Evolutionary conservation across 2,329 filamentous ascomycete species (phyloP), one percentile per base, ranked within the genome.

Genomic region (Pseudogymnoascus sp.): DNA sequence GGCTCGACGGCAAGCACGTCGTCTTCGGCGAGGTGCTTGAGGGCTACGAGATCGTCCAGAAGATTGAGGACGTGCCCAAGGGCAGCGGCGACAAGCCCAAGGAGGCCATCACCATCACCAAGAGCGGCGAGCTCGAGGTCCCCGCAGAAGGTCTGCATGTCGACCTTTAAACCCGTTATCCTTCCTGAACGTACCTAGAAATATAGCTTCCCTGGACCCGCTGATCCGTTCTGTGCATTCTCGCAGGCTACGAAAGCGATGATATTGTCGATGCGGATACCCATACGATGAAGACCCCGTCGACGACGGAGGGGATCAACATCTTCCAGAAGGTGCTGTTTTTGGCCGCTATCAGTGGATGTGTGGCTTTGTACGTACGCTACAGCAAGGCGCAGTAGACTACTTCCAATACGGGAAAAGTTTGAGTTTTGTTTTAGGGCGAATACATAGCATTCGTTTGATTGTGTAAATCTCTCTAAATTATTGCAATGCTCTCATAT

Each of bases 141-240:
- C 88, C 90, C 75, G 81, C 85, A 81, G 91, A 94, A 94, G 91
- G 91, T 94, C 93, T 91, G 81, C 89, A 92, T 79, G 84, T 87
- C 79, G 90, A 94, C 80, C 89, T 94, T 78, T 94, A 88, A 84
- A 80, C 78, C 74, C 70, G 69, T 65, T 66, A 67, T 64, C 65
- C 66, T 66, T 62, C 61, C 62, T 61, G 58, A 63, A 64, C 64
- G 61, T 52, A 38, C 22, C 25, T 42, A 60, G 35, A 14, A 62
- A 22, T 59, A 14, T 59, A 66, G 39, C 62, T 65, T 66, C 65
- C 49, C 55, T 64, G 66, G 68, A 66, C 65, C 69, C 67, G 66
- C 70, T 73, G 70, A 73, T 72, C 64, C 64, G 63, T 66, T 68
- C 65, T 63, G 64, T 66, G 49, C 58, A 63, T 25, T 38, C 66